Conservation (phyloP, 2,329 filamentous ascomycete species). For the Talaromyces sp. region DNA sequence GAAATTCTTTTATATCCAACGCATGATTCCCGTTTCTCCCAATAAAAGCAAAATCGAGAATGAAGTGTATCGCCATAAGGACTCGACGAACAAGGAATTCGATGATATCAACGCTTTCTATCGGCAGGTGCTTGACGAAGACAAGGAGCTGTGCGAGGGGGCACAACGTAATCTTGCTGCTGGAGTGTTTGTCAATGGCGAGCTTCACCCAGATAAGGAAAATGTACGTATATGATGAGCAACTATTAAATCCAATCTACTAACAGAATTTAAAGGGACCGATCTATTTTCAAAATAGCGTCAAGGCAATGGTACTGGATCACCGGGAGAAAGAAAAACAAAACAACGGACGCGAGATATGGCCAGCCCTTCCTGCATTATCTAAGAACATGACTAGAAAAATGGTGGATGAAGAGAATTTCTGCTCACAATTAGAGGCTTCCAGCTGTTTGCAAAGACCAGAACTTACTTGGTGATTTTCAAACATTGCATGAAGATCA, state of each 20-base stretch:
- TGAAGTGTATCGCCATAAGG: slow-evolving; percentile 62
- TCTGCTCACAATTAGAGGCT: slow-evolving; percentile 22
- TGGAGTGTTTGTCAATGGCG: slow-evolving; percentile 59
- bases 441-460: slow-evolving; percentile 18
- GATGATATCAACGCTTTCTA: slow-evolving; percentile 56
- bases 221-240: slow-evolving; percentile 36
- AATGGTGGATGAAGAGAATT: slow-evolving; percentile 21
- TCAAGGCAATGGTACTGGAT: slow-evolving; percentile 48
- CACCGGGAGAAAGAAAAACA: slow-evolving; percentile 48
- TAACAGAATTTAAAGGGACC: slow-evolving; percentile 29
- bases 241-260: neutral
- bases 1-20: slow-evolving; percentile 61
- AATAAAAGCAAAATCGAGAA: slow-evolving; percentile 56
- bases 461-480: slow-evolving; percentile 21
- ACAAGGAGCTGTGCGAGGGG: slow-evolving; percentile 59
- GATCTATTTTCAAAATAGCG: slow-evolving; percentile 53
- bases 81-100: slow-evolving; percentile 58
- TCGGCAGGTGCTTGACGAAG: slow-evolving; percentile 62
- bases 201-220: slow-evolving; percentile 59
- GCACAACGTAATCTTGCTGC: slow-evolving; percentile 59
- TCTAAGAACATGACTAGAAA: slow-evolving; percentile 20
- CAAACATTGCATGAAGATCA: neutral
- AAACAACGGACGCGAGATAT: slow-evolving; percentile 47
- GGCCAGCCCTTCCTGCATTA: slow-evolving; percentile 47
- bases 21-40: slow-evolving; percentile 56